These are phyloP conservation scores for Fraxinus latifolia DNA, from an alignment of 305 asterid species.

Conservation along the genomic window DNA sequence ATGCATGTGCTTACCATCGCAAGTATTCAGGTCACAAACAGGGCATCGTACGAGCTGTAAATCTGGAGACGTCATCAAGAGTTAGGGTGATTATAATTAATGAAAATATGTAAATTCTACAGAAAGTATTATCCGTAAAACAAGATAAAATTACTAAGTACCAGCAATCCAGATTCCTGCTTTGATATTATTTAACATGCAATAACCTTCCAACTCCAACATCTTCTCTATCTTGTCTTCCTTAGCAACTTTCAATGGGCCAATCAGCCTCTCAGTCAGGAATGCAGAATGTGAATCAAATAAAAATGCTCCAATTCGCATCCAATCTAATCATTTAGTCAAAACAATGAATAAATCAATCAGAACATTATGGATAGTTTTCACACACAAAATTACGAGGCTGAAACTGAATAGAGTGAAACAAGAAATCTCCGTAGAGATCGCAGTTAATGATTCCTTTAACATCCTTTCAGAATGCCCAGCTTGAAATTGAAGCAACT, in stretches of 20 bases:
- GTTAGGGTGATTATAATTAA: constrained; percentile 18
- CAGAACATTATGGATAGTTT: background rate
- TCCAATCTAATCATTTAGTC: constrained; percentile 56
- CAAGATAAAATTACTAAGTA: constrained; percentile 21
- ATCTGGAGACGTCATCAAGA: constrained; percentile 45
- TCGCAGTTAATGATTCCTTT: background rate
- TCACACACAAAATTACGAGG: constrained; percentile 10
- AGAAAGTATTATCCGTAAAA: background rate
- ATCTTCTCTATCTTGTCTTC: constrained; percentile 37
- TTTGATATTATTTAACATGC: constrained; percentile 60
- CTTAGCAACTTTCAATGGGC: constrained; percentile 39
- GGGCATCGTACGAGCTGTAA: constrained; percentile 97
- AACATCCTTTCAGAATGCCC: background rate
- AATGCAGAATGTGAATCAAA: constrained; percentile 63
- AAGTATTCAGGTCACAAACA: constrained; percentile 81
- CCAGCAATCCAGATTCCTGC: constrained; percentile 98
- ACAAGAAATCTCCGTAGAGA: constrained; percentile 11
- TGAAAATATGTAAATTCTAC: background rate
- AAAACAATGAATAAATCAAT: constrained; percentile 18
- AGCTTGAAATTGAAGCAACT: background rate
- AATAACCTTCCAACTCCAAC: constrained; percentile 49
- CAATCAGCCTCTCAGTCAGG: constrained; percentile 52
- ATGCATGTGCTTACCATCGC: constrained; percentile 69
- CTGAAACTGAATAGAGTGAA: background rate
- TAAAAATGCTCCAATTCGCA: constrained; percentile 82